Evolutionary conservation across 306 rosid genomes (phyloP).

Genomic region (Rubus parviflorus): DNA sequence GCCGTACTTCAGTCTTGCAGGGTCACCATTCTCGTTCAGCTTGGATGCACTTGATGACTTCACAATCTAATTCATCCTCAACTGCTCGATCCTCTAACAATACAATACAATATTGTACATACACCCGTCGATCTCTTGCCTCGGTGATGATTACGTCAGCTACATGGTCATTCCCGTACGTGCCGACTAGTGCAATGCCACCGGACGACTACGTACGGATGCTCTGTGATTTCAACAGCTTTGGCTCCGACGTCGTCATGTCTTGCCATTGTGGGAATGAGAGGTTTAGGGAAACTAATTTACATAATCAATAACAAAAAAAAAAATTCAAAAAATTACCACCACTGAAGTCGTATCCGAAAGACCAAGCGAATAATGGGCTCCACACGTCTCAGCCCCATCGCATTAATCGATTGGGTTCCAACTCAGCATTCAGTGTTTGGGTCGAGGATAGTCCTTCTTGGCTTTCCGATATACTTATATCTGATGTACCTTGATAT

Average conservation of each 20-base stretch:
- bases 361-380: conserved; percentile 19
- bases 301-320: no score
- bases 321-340: neutral
- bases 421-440: neutral
- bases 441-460: no score
- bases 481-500: no score
- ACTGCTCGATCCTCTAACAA: neutral
- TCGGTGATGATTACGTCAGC: neutral
- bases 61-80: neutral
- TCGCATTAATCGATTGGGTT: neutral
- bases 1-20: no score
- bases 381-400: conserved; percentile 24
- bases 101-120: neutral
- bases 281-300: no score
- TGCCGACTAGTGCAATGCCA: neutral
- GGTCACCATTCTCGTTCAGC: no score
- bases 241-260: neutral
- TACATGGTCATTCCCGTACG: neutral
- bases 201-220: neutral
- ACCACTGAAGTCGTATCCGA: conserved; percentile 4
- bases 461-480: no score
- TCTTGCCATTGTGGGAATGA: no score
- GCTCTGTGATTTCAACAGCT: neutral
- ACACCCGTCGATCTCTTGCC: neutral
- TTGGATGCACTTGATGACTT: neutral